Evolutionary conservation across 441 rosid species (phyloP).

Genomic region (Corymbia citriodora): DNA sequence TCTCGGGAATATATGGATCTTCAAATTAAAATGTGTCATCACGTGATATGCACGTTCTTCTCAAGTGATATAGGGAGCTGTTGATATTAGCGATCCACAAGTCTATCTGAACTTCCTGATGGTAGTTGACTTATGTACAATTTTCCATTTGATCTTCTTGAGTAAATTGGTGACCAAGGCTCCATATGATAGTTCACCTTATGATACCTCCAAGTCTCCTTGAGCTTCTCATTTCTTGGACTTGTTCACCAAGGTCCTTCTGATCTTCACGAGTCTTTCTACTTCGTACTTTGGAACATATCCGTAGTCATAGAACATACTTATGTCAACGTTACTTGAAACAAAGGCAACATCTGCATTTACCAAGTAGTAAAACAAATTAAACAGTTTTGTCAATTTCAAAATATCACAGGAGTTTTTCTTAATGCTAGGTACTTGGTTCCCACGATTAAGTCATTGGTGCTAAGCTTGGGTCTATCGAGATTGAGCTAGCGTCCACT

Average conservation of each 20-base stretch:
- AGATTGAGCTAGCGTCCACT: not conserved
- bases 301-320: not conserved
- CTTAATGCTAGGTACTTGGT: not conserved
- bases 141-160: not conserved
- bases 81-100: not conserved
- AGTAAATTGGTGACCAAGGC: not conserved
- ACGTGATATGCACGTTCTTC: not conserved
- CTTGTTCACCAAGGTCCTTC: not conserved
- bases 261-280: not conserved
- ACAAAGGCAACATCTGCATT: not conserved
- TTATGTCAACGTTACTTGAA: not conserved
- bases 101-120: not conserved
- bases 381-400: not conserved
- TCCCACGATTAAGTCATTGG: not conserved
- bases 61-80: not conserved
- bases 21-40: not conserved
- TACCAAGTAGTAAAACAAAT: not conserved
- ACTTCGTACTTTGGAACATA: not conserved
- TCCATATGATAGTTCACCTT: not conserved
- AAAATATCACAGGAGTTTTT: not conserved
- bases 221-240: not conserved
- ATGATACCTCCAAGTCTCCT: not conserved
- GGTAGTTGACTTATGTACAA: not conserved
- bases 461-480: not conserved
- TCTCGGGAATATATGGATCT: not conserved